Percentiles rank a stretch among this genome's conserved stretches.
Evolutionary conservation across 768 basidiomycete genomes (phyloP).

Genomic region (Tubosaeta brunneosetosa): DNA sequence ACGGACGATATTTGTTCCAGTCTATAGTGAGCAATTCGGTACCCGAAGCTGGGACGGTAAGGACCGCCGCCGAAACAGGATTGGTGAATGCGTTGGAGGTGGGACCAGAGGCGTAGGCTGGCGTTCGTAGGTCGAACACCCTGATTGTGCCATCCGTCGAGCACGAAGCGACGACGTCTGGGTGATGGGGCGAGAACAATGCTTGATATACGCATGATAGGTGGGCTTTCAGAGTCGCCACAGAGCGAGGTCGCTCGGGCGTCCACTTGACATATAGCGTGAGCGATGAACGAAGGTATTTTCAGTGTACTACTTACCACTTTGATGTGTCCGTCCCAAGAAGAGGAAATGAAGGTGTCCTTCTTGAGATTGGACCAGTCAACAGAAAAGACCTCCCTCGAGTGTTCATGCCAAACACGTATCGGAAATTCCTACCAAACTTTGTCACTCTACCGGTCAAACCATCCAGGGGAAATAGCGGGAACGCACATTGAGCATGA

Average conservation of each 20-base stretch:
- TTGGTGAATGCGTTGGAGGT: constrained; percentile 55
- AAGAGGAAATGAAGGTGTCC: constrained; percentile 79
- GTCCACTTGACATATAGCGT: constrained; percentile 59
- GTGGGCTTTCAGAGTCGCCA: constrained; percentile 81
- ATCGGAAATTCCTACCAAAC: constrained; percentile 75
- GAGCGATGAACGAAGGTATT: background rate
- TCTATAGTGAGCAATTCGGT: constrained; percentile 80
- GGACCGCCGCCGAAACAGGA: constrained; percentile 63
- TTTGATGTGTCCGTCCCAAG: constrained; percentile 91
- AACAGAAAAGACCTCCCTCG: constrained; percentile 85
- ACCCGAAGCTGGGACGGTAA: constrained; percentile 74
- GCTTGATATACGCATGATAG: constrained; percentile 84
- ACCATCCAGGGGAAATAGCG: background rate
- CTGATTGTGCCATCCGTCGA: constrained; percentile 84
- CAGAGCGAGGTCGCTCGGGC: constrained; percentile 72
- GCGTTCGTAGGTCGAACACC: constrained; percentile 73
- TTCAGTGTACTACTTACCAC: constrained; percentile 51
- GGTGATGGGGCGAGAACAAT: constrained; percentile 88
- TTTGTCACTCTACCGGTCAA: constrained; percentile 26
- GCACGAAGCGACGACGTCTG: constrained; percentile 75
- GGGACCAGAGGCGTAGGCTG: constrained; percentile 51
- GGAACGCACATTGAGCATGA: constrained; percentile 67
- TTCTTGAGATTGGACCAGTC: constrained; percentile 96
- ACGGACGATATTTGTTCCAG: constrained; percentile 90
- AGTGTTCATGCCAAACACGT: constrained; percentile 91